Evolutionary conservation across 495 filamentous ascomycete species (phyloP), one percentile per base, ranked within the genome.

Genomic region (Lophiostoma macrostomum): DNA sequence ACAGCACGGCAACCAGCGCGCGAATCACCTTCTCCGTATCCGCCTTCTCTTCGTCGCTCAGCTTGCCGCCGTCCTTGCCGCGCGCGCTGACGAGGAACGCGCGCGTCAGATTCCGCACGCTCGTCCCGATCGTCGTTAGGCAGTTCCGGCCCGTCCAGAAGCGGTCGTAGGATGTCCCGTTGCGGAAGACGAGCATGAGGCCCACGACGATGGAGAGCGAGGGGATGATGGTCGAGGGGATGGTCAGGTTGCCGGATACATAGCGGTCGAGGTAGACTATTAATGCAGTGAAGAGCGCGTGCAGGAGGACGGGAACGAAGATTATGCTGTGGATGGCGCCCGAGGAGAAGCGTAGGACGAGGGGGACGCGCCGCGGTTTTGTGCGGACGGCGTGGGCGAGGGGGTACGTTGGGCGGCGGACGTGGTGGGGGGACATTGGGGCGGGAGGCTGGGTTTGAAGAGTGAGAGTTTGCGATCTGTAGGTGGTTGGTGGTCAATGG

Each of bases 141-240:
- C 76, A 71, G 43, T 80, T 81, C 27, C 81, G 77, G 14, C 84
- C 84, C 25, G 82, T 80, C 84, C 84, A 87, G 69, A 86, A 87
- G 3, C 84, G 74, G 51, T 85, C 85, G 68, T 86, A 87, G 48
- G 76, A 80, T 29, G 83, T 85, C 58, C 77, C 73, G 56, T 90
- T 88, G 12, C 86, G 80, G 73, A 88, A 88, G 35, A 90, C 86
- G 28, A 90, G 83, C 82, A 90, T 88, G 14, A 90, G 64, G 64
- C 86, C 86, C 20, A 89, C 85, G 42, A 90, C 86, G 53, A 90
- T 90, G 18, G 83, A 87, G 1, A 90, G 68, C n/a, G 79, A 84
- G 13, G 86, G 85, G 47, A 90, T 83, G 53, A 88, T 88, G 56
- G 70, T 82, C 43, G 72, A 73, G 4, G 86, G 86, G 14, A 90